Percentiles rank a stretch among this genome's conserved stretches.
These are phyloP conservation scores for Physaria fendleri DNA, from an alignment of 345 rosid genomes.

Conservation along the genomic window DNA sequence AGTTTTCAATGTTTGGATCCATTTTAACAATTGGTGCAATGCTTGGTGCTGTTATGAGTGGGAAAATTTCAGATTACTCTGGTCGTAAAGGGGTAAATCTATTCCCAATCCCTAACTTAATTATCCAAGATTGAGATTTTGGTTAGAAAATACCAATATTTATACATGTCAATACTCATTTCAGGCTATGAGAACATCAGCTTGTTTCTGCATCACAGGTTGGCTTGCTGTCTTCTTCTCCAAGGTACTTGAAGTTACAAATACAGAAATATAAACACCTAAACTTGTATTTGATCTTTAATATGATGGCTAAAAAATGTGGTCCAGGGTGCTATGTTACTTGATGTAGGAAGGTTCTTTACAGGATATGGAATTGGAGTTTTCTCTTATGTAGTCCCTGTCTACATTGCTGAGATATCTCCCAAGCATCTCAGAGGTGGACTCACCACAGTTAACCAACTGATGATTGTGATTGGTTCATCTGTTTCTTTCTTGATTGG, in stretches of 20 bases:
- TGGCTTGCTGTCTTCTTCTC: constrained; percentile 79
- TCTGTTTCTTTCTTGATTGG: constrained; percentile 64
- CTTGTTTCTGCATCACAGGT: constrained; percentile 68
- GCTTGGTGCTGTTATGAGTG: constrained; percentile 88
- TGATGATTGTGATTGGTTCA: constrained; percentile 69
- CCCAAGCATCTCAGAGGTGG: constrained; percentile 90
- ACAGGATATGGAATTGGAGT: constrained; percentile 91
- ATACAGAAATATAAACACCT: background rate
- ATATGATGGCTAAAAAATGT: background rate
- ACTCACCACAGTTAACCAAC: constrained; percentile 80
- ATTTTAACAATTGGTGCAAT: constrained; percentile 90
- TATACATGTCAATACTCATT: background rate
- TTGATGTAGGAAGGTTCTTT: constrained; percentile 77
- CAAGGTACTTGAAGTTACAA: constrained; percentile 27
- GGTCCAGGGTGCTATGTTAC: constrained; percentile 50
- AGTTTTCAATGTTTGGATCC: constrained; percentile 97
- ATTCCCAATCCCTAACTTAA: background rate
- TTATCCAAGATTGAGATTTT: background rate
- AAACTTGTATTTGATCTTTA: background rate
- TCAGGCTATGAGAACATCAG: constrained; percentile 87
- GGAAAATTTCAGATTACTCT: constrained; percentile 56
- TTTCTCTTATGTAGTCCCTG: constrained; percentile 85
- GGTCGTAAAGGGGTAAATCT: constrained; percentile 83
- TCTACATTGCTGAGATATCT: constrained; percentile 84
- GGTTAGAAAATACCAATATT: background rate